Evolutionary conservation across 305 asterid species (phyloP).

Genomic region (Fraxinus paxiana): DNA sequence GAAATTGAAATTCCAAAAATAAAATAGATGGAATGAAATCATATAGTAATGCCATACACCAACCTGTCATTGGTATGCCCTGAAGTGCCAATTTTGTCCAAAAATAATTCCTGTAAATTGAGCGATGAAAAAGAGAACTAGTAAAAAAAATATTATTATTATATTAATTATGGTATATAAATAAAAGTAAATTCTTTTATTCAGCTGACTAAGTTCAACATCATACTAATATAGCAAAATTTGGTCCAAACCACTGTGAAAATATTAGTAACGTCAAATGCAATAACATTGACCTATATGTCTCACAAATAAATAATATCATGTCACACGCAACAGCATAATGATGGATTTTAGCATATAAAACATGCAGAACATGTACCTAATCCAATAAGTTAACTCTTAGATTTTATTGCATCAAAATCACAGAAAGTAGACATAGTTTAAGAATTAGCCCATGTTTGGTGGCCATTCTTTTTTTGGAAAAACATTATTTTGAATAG

Average conservation of each 20-base stretch:
- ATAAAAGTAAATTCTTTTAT: not conserved
- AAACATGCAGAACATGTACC: not conserved
- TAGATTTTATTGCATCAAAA: not conserved
- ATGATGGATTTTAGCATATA: not conserved
- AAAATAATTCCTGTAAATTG: slow-evolving; percentile 57
- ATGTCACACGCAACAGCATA: not conserved
- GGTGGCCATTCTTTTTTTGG: not conserved
- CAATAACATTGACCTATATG: not conserved
- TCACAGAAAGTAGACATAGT: not conserved
- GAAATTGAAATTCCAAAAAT: not conserved
- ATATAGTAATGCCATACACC: slow-evolving; percentile 9
- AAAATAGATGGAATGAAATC: not conserved
- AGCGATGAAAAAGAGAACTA: slow-evolving; percentile 18
- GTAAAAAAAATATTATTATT: not conserved
- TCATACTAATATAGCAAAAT: not conserved
- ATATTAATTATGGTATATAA: not conserved
- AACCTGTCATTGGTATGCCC: slow-evolving; percentile 55
- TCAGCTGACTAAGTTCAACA: not conserved
- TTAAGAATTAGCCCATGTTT: not conserved
- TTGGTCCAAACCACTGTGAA: not conserved
- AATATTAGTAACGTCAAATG: not conserved
- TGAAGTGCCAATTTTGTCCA: slow-evolving; percentile 49
- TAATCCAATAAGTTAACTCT: not conserved
- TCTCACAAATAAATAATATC: not conserved
- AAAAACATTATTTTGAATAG: not conserved